phyloP scores from a whole-genome alignment of 768 basidiomycete genomes.

The Exsudoporus frostii region DNA sequence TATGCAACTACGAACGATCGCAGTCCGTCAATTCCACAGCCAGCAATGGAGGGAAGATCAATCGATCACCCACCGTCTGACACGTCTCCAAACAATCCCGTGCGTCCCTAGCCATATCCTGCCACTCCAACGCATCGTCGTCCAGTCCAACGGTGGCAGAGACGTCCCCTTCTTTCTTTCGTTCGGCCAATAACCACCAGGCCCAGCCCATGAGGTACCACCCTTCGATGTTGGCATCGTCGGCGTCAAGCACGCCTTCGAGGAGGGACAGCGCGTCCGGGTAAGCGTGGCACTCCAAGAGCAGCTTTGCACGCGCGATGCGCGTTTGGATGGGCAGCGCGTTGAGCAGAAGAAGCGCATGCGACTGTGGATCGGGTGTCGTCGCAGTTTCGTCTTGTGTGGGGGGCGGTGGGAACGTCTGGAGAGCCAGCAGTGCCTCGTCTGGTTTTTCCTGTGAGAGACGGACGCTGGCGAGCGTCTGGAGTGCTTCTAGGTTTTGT shows the following conservation, averaged over 20 bases:
- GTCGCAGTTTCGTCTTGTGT: not conserved
- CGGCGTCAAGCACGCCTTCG: conserved; percentile 73
- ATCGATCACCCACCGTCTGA: conserved; percentile 53
- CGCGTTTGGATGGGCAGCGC: conserved; percentile 63
- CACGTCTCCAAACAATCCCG: conserved; percentile 83
- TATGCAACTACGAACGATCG: conserved; percentile 51
- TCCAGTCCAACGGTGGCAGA: conserved; percentile 36
- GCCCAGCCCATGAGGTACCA: conserved; percentile 97
- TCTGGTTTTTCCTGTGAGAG: conserved; percentile 84
- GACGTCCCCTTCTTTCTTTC: conserved; percentile 54
- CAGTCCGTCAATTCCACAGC: not conserved
- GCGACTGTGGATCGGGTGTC: conserved; percentile 24
- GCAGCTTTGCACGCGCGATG: conserved; percentile 71
- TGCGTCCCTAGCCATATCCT: conserved; percentile 76
- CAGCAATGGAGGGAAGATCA: not conserved
- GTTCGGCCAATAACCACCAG: conserved; percentile 79
- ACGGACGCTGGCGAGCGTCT: conserved; percentile 79
- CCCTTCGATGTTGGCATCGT: conserved; percentile 85
- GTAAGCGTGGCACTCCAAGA: conserved; percentile 73
- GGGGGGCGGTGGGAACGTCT: conserved; percentile 18
- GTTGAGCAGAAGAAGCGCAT: conserved; percentile 33
- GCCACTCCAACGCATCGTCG: conserved; percentile 53
- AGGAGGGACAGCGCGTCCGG: conserved; percentile 72
- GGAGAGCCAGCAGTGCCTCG: conserved; percentile 56
- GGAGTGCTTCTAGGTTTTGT: conserved; percentile 73